Evolutionary conservation across 352 stramenopile species (phyloP).

Genomic region (Phytopythium chamaehyphon): DNA sequence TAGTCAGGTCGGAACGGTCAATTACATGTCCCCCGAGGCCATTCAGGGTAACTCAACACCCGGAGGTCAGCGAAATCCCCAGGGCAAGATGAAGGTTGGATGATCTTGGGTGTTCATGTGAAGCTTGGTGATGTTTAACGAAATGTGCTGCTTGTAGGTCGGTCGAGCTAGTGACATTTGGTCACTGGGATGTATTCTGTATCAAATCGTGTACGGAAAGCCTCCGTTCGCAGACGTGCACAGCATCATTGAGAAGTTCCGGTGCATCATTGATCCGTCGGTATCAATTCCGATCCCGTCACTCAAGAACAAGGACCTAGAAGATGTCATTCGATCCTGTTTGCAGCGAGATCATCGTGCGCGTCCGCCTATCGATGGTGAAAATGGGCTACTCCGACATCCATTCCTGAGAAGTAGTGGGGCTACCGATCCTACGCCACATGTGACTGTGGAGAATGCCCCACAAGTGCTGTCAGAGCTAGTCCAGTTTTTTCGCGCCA

Average conservation of each 20-base stretch:
- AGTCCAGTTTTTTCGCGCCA: constrained; percentile 36
- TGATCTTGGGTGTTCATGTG: background rate
- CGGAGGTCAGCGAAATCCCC: constrained; percentile 46
- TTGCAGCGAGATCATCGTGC: constrained; percentile 78
- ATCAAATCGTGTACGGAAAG: constrained; percentile 96
- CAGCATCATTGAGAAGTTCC: constrained; percentile 95
- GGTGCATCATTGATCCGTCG: constrained; percentile 92
- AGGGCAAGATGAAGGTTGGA: constrained; percentile 73
- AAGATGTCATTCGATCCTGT: constrained; percentile 86
- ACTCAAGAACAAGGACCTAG: constrained; percentile 74
- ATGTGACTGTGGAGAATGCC: constrained; percentile 43
- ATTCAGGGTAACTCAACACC: constrained; percentile 58
- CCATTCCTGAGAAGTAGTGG: constrained; percentile 58
- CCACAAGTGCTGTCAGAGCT: constrained; percentile 42
- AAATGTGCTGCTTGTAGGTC: constrained; percentile 33
- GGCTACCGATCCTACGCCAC: constrained; percentile 14
- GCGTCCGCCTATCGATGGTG: constrained; percentile 78
- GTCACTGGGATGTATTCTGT: constrained; percentile 97
- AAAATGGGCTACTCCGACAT: constrained; percentile 76
- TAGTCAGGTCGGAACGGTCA: constrained; percentile 94
- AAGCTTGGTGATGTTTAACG: background rate
- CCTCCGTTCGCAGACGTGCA: constrained; percentile 93
- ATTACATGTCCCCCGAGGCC: constrained; percentile 97
- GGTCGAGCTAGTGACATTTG: constrained; percentile 93
- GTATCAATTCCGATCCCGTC: constrained; percentile 89